Evolutionary conservation across 2,329 filamentous ascomycete genomes (phyloP), one percentile per base, ranked within the genome.

Genomic region (Xylaria sp.): DNA sequence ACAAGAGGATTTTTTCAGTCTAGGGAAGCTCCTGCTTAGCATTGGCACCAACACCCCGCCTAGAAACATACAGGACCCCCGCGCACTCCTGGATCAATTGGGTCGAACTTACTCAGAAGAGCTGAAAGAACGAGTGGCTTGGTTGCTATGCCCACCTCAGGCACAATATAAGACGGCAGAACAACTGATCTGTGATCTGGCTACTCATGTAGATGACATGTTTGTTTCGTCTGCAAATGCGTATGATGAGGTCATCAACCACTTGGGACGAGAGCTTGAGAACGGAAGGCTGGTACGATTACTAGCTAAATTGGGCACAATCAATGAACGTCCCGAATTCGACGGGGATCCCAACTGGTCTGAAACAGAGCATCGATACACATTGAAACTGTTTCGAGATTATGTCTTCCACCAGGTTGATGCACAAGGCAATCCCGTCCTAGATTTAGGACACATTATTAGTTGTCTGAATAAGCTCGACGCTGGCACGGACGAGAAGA

Each of bases 381-480:
- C 93, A 78, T 85, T 99, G 72, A 98, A 97, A 82, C 87, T 99
- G 9, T 98, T 98, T 84, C 89, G 96, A 59, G 96, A 99, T 81
- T 98, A 97, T 76, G 93, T 98, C 49, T 99, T 98, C 82, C 96
- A 99, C 80, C 94, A 97, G 77, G 94, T 98, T 13, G 94, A 98
- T 78, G 87, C 89, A 36, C 90, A 93, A 66, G 94, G 94, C 15
- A 91, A 92, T 62, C 92, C 96, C 0, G 91, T 94, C 1, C 85
- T 97, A 5, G 93, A 98, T 78, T 84, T 98, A 67, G 95, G 92
- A 2, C 94, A 98, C 82, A 93, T 98, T 72, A 80, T 99, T 55
- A 88, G 87, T 31, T 95, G 92, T 77, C 82, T 99, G 74, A 98
- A 97, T 82, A 98, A 97, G 79, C 84, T 99, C 62, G 96, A 99